Evolutionary conservation across 192 early-diverging fungal species (phyloP).

Genomic region (Coemansia sp.): DNA sequence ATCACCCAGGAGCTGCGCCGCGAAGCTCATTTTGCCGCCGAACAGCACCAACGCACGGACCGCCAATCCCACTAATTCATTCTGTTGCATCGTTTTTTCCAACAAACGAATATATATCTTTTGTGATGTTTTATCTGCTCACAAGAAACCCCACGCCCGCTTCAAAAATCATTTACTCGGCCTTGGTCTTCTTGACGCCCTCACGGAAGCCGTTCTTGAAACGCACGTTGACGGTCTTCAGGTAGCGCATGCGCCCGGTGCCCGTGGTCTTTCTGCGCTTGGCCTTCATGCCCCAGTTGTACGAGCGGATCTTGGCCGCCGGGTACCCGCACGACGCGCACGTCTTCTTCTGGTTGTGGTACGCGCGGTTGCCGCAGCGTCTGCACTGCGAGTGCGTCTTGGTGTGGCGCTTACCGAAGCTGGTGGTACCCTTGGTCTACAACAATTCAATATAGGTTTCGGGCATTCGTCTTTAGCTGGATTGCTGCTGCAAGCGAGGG

Average conservation of each 20-base stretch:
- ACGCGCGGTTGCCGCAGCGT: constrained; percentile 93
- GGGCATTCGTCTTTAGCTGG: too few relatives aligned
- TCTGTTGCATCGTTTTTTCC: background rate
- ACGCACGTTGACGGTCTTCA: constrained; percentile 86
- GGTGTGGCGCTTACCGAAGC: constrained; percentile 99
- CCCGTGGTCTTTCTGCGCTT: constrained; percentile 99
- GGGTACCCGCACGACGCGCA: constrained; percentile 99
- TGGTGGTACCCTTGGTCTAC: constrained; percentile 95
- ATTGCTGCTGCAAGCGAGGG: too few relatives aligned
- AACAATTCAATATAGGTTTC: too few relatives aligned
- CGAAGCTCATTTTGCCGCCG: constrained; percentile 11
- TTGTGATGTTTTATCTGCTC: too few relatives aligned
- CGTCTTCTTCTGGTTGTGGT: constrained; percentile 99
- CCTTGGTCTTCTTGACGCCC: constrained; percentile 43
- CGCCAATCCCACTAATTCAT: background rate
- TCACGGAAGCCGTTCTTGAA: constrained; percentile 99
- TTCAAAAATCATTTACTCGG: constrained; percentile 11
- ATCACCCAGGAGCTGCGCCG: constrained; percentile 46
- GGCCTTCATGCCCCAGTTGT: constrained; percentile 95
- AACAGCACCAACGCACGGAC: background rate
- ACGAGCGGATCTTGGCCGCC: constrained; percentile 94
- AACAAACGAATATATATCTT: too few relatives aligned
- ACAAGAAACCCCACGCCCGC: background rate
- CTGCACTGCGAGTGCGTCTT: constrained; percentile 99
- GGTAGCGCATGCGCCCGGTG: constrained; percentile 95